phyloP scores from a whole-genome alignment of 306 rosid species.

The Prunus armeniaca region DNA sequence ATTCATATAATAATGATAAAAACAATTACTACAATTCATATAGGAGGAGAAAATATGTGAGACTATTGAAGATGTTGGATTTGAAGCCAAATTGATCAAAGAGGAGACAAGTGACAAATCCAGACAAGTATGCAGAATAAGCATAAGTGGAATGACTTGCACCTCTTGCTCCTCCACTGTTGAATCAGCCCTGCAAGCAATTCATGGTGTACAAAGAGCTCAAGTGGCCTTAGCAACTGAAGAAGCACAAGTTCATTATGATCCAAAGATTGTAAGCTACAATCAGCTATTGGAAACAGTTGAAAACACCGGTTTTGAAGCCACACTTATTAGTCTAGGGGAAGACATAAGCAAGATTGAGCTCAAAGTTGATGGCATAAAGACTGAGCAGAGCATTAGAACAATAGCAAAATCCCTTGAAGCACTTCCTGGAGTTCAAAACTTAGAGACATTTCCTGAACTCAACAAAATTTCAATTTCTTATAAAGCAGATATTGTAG shows the following conservation, averaged over 20 bases:
- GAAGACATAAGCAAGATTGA: slow-evolving; percentile 67
- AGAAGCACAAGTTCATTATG: slow-evolving; percentile 76
- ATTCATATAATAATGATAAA: not conserved
- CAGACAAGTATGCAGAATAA: slow-evolving; percentile 60
- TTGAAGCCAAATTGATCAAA: slow-evolving; percentile 49
- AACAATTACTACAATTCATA: not conserved
- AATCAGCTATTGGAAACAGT: slow-evolving; percentile 43
- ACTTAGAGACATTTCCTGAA: slow-evolving; percentile 15
- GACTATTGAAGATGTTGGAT: slow-evolving; percentile 73
- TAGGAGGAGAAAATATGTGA: slow-evolving; percentile 67
- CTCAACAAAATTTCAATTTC: slow-evolving; percentile 52
- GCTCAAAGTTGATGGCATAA: slow-evolving; percentile 50
- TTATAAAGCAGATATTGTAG: slow-evolving; percentile 55
- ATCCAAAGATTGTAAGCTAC: slow-evolving; percentile 45
- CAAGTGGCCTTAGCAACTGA: slow-evolving; percentile 73
- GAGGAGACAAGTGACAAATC: slow-evolving; percentile 31
- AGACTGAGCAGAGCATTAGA: slow-evolving; percentile 23
- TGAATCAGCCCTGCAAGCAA: slow-evolving; percentile 52
- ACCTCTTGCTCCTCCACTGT: slow-evolving; percentile 73
- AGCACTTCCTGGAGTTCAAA: slow-evolving; percentile 56
- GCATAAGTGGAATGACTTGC: slow-evolving; percentile 76
- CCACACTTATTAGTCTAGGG: slow-evolving; percentile 52
- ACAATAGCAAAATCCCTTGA: slow-evolving; percentile 44
- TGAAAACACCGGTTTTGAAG: slow-evolving; percentile 60
- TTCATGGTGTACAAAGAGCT: slow-evolving; percentile 54